A percentile compares a stretch with the other conserved stretches of the same genome.
Evolutionary conservation across 2,329 filamentous ascomycete species (phyloP).

Genomic region (Xylaria hypoxylon): DNA sequence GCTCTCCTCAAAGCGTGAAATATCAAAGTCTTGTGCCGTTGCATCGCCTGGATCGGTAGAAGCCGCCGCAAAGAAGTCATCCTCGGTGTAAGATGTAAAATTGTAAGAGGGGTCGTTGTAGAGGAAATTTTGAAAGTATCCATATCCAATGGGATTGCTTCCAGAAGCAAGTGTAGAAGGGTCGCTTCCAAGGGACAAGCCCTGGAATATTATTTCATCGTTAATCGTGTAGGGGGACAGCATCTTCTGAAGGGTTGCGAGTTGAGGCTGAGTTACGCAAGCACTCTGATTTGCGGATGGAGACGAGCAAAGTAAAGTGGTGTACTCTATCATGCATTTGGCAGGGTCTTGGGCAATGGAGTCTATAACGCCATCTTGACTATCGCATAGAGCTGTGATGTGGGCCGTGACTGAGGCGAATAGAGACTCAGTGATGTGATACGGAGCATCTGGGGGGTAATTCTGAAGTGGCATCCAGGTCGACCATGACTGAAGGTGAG

Average conservation of each 20-base stretch:
- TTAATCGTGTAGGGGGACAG: constrained; percentile 39
- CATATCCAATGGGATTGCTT: constrained; percentile 41
- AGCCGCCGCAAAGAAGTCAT: constrained; percentile 51
- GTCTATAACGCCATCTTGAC: constrained; percentile 56
- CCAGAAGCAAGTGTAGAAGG: constrained; percentile 25
- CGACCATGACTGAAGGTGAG: constrained; percentile 43
- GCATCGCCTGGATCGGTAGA: constrained; percentile 25
- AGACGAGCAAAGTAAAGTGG: constrained; percentile 51
- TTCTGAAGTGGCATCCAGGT: constrained; percentile 44
- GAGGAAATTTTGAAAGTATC: constrained; percentile 60
- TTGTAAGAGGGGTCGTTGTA: constrained; percentile 59
- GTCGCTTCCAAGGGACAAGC: constrained; percentile 35
- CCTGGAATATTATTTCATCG: constrained; percentile 32
- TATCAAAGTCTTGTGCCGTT: constrained; percentile 48
- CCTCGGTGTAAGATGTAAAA: constrained; percentile 41
- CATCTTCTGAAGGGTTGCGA: constrained; percentile 56
- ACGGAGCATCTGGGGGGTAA: constrained; percentile 49
- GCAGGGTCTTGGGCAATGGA: constrained; percentile 55
- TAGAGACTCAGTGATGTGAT: constrained; percentile 44
- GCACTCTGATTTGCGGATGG: constrained; percentile 43
- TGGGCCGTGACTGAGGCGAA: constrained; percentile 51
- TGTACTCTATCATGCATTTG: constrained; percentile 53
- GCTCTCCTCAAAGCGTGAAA: constrained; percentile 50
- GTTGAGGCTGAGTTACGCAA: constrained; percentile 59
- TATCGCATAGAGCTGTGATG: constrained; percentile 56